phyloP scores from a whole-genome alignment of 257 asterid genomes.

The Euphrasia confusa region DNA sequence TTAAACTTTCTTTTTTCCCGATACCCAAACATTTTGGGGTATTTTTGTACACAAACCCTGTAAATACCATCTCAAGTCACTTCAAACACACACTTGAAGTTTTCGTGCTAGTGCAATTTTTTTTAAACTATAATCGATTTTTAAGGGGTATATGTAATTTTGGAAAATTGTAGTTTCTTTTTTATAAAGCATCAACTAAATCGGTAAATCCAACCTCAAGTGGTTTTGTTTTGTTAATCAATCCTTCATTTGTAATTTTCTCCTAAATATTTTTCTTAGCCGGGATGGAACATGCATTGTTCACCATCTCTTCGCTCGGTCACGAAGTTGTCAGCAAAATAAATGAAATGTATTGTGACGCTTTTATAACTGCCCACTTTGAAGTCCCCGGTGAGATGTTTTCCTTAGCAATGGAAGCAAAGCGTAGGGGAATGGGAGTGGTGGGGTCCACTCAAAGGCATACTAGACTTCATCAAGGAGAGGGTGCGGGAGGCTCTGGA shows the following conservation, averaged over 20 bases:
- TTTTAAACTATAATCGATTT: not conserved
- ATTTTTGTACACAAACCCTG: not conserved
- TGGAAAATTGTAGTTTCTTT: not conserved
- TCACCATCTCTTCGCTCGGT: slow-evolving; percentile 95
- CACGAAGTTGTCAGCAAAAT: slow-evolving; percentile 80
- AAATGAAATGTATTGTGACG: slow-evolving; percentile 83
- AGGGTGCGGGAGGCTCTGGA: slow-evolving; percentile 70
- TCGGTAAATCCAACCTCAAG: no score
- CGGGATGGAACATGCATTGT: slow-evolving; percentile 97
- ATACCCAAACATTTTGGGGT: no score
- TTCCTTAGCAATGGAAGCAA: slow-evolving; percentile 89
- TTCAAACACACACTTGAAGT: not conserved
- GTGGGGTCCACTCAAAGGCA: slow-evolving; percentile 91
- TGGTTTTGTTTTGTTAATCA: not conserved
- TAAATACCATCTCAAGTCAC: not conserved
- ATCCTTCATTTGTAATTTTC: not conserved
- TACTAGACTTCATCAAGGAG: slow-evolving; percentile 78
- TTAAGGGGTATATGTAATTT: not conserved
- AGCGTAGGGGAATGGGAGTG: slow-evolving; percentile 90
- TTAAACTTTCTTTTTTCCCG: no score
- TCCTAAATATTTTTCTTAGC: slow-evolving; percentile 10
- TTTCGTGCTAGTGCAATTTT: not conserved
- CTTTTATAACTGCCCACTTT: slow-evolving; percentile 91
- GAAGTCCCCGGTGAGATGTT: slow-evolving; percentile 99
- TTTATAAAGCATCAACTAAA: no score